Base-by-base conservation (phyloP, 2,329 filamentous ascomycete species). In the Stenocarpella maydis region DNA sequence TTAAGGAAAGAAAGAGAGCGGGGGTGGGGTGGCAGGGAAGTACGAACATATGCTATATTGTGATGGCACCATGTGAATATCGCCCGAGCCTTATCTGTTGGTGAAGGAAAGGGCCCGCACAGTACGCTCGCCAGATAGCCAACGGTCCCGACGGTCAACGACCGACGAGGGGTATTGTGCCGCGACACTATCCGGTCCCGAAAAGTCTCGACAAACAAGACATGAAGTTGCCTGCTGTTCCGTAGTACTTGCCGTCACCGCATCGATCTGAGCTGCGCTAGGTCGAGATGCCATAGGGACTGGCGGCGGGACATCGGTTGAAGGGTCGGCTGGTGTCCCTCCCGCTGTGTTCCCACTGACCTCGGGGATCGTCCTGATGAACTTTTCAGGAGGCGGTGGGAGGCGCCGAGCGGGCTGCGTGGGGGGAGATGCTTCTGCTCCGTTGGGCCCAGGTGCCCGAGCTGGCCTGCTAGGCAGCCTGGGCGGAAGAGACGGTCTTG, bases 51-150 rank as follows among this genome's bases (percentile, higher is more conserved):
- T 55, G 86, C 86, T 69, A 99, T 90, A 75, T 98, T 98, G 80
- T 98, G 91, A 80, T 98, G 95, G 49, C 95, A 89, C 96, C 96
- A 99, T 1, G 92, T 93, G 78, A 98, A 98, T 70, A 99, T 93
- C 2, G 90, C 94, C 34, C 96, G 88, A 2, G 96, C 95, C 82
- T 98, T 98, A 79, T 98, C 95, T 0, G 95, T 97, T 1, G 84
- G 82, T 0, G 93, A 97, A 0, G 89, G 81, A 76, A 98, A 98
- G 0, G 92, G 91, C 4, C 86, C 84, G 69, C 94, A 97, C 24
- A 98, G 87, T 64, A 92, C 88, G 64, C 88, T 86, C 0, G 95
- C 94, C 28, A 99, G 85, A 82, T 92, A 92, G 24, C 86, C 88
- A 4, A 96, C 83, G 0, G 91, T 89, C 86, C 19, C 83, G 80